Base-by-base conservation (phyloP, 345 rosid genomes). In the Luvunga scandens region DNA sequence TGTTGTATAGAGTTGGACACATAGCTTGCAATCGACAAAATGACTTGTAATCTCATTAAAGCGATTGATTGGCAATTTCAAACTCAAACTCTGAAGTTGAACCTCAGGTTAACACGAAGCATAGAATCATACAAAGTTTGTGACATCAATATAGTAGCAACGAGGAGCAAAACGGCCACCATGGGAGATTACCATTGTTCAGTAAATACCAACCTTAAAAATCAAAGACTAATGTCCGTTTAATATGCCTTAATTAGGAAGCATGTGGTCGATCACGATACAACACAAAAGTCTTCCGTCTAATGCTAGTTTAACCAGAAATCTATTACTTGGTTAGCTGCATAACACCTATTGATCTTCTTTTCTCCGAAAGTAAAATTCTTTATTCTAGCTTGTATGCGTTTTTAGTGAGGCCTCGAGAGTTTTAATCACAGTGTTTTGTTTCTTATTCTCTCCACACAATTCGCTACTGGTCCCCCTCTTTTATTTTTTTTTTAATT, bases 31-130 rank as follows among this genome's bases (percentile, higher is more conserved):
- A 88, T 95, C 99, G 7, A 88, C 69, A 77, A 95, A 95, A 81
- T 95, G 98, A 84, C 82, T 82, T 14, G 91, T 79, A 73, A 93
- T 85, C 89, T 95, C 98, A 79, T 92, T 91, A 79, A 87, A 95
- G 81, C 93, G 98, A 30, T 83, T 85, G 72, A 95, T 80, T 77
- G 96, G 94, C 97, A 77, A 34, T 22, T 53, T 34, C 16, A 16
- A 79, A 76, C 69, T 77, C 61, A 38, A 73, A 60, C 65, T n/a
- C 21, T 34, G 62, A 24, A 39, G 25, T 69, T 42, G 60, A 18
- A 75, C n/a, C 42, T 38, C 12, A 63, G 45, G 27, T 22, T 69
- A 72, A 25, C 25, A 42, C 45, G 62, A 75, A 9, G 33, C 42
- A 38, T 38, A 38, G 42, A 1, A 7, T 38, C 9, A 75, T 53